Conservation (phyloP, 2,329 filamentous ascomycete species). For the Clarireedia homoeocarpa region DNA sequence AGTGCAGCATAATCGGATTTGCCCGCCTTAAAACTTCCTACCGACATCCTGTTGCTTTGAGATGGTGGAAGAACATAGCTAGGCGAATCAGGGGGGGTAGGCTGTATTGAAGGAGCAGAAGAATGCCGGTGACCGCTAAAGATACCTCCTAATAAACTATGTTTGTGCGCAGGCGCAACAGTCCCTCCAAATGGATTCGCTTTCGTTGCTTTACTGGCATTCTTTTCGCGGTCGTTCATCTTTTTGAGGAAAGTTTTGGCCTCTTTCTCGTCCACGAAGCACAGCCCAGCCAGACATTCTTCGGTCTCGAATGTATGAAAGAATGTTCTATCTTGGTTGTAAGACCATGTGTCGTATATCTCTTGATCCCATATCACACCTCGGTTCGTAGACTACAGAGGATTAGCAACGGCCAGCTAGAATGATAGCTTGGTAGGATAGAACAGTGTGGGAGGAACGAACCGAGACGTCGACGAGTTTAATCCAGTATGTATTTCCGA, state of each 20-base stretch:
- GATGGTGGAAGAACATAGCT: constrained; percentile 33
- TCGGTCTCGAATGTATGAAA: constrained; percentile 97
- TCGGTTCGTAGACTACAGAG: constrained; percentile 57
- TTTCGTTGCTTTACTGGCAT: constrained; percentile 80
- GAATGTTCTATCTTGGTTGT: constrained; percentile 95
- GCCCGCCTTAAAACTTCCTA: constrained; percentile 40
- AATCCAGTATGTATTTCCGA: constrained; percentile 93
- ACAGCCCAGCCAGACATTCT: constrained; percentile 80
- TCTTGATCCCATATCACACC: constrained; percentile 97
- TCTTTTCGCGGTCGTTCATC: constrained; percentile 92
- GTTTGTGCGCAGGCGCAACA: constrained; percentile 33
- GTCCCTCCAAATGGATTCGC: constrained; percentile 63
- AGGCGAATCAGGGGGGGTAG: constrained; percentile 49
- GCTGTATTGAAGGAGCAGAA: constrained; percentile 37
- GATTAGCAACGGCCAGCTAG: constrained; percentile 12
- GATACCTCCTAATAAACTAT: constrained; percentile 49
- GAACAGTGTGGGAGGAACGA: constrained; percentile 32
- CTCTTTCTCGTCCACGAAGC: constrained; percentile 95
- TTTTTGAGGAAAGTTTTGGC: constrained; percentile 96
- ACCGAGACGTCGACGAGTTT: constrained; percentile 97
- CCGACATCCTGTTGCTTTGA: constrained; percentile 29
- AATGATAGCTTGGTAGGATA: neutral
- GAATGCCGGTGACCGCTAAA: constrained; percentile 53
- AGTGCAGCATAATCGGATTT: constrained; percentile 53
- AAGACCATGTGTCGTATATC: constrained; percentile 88